phyloP scores from a whole-genome alignment of 768 basidiomycete species.

The Crucibulum laeve region DNA sequence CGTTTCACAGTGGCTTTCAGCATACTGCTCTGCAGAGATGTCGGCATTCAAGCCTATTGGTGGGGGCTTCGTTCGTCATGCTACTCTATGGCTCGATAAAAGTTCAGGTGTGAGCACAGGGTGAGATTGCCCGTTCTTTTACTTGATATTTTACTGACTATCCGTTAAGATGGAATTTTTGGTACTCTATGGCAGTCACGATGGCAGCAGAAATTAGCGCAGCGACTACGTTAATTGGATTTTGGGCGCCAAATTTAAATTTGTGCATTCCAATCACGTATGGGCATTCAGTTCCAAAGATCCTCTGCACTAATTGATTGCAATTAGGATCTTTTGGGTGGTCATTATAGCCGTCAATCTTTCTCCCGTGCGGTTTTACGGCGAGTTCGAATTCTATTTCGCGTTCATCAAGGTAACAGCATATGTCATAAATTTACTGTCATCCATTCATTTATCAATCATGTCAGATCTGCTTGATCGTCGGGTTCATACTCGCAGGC shows the following conservation, averaged over 20 bases:
- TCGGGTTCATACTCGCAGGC: constrained; percentile 28
- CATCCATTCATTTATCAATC: constrained; percentile 4
- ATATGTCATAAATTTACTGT: not conserved
- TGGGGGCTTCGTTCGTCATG: constrained; percentile 50
- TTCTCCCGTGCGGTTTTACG: constrained; percentile 41
- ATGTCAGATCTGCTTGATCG: constrained; percentile 41
- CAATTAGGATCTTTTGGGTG: constrained; percentile 24
- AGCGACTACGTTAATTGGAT: constrained; percentile 42
- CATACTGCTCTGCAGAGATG: constrained; percentile 42
- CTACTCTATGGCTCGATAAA: constrained; percentile 47
- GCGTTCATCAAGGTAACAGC: constrained; percentile 23
- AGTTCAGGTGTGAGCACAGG: constrained; percentile 23
- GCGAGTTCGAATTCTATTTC: constrained; percentile 55
- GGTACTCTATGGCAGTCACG: constrained; percentile 34
- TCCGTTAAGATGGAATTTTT: constrained; percentile 33
- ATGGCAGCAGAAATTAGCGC: constrained; percentile 51
- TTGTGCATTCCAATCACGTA: constrained; percentile 21
- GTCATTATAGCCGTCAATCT: constrained; percentile 30
- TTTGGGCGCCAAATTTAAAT: constrained; percentile 22
- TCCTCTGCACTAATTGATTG: not conserved
- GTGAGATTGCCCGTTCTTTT: constrained; percentile 7
- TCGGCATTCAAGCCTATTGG: constrained; percentile 55
- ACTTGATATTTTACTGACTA: not conserved
- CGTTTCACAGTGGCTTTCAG: no score
- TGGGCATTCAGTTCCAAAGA: constrained; percentile 7